Conservation (phyloP, 805 yeast genomes). For the Cyberlindnera mycetangii region DNA sequence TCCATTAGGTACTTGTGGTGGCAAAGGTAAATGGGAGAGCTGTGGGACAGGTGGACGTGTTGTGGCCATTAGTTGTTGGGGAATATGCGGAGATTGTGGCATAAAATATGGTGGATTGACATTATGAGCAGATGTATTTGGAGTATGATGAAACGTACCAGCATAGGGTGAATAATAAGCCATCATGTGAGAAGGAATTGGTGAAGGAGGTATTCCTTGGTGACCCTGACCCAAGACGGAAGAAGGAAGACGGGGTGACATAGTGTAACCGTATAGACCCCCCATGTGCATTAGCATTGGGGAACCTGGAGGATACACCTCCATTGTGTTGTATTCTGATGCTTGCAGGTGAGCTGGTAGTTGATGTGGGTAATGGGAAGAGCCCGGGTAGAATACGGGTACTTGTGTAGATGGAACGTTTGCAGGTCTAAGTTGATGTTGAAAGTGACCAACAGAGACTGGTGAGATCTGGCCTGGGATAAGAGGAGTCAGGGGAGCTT, state of each 20-base stretch:
- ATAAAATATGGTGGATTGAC: background rate
- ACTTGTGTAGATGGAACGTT: background rate
- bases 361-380: background rate
- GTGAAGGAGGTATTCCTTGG: background rate
- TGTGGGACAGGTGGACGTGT: slow-evolving; percentile 7
- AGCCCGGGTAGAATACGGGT: slow-evolving; percentile 1
- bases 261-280: slow-evolving; percentile 1
- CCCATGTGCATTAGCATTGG: background rate
- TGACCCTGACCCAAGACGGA: background rate
- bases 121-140: background rate
- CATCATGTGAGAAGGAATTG: slow-evolving; percentile 3
- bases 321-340: background rate
- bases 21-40: slow-evolving; percentile 3
- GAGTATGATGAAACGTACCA: background rate
- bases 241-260: background rate
- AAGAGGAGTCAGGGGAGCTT: background rate
- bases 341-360: slow-evolving; percentile 2
- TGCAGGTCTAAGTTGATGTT: background rate
- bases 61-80: slow-evolving; percentile 3
- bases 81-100: background rate
- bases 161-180: slow-evolving; percentile 4
- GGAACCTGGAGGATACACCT: background rate
- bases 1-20: slow-evolving; percentile 3
- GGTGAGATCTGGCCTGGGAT: slow-evolving; percentile 1
- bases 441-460: background rate